A percentile compares a stretch with the other conserved stretches of the same genome.
These are phyloP conservation scores for Zygotorulaspora mrakii DNA, from an alignment of 1,139 yeast genomes.

Conservation along the genomic window DNA sequence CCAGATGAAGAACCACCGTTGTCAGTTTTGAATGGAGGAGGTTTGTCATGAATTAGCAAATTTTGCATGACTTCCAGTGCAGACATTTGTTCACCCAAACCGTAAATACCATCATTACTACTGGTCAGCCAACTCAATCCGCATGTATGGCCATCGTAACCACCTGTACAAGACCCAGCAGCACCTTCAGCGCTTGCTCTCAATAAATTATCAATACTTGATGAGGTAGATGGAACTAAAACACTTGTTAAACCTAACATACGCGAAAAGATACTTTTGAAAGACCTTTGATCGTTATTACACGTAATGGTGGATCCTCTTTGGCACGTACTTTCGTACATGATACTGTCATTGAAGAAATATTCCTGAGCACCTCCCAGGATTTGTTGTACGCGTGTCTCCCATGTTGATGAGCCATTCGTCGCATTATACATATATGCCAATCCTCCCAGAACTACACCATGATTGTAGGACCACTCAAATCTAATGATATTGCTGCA, in stretches of 20 bases:
- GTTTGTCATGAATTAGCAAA: conserved; percentile 39
- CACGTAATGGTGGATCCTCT: conserved; percentile 40
- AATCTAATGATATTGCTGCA: conserved; percentile 47
- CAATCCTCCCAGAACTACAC: conserved; percentile 54
- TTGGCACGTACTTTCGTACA: conserved; percentile 58
- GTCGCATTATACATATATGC: conserved; percentile 61
- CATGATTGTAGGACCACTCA: conserved; percentile 65
- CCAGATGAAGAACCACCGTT: conserved; percentile 50
- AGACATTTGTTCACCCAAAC: conserved; percentile 75
- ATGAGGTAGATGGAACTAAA: conserved; percentile 48
- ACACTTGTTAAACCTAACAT: conserved; percentile 49
- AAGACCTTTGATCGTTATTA: conserved; percentile 61
- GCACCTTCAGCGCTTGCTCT: conserved; percentile 58
- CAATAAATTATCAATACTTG: conserved; percentile 41
- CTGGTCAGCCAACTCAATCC: conserved; percentile 58
- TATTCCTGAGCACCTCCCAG: conserved; percentile 44
- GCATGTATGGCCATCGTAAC: conserved; percentile 72
- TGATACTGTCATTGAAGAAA: conserved; percentile 43
- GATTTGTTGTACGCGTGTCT: conserved; percentile 44
- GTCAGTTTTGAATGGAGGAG: conserved; percentile 42
- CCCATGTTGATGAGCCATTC: conserved; percentile 48
- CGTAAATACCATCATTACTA: conserved; percentile 63
- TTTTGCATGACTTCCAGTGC: conserved; percentile 67
- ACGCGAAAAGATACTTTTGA: conserved; percentile 56
- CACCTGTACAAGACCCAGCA: conserved; percentile 69